Evolutionary conservation across 108 stramenopile genomes (phyloP).

Genomic region (Stephanodiscus minutulus): DNA sequence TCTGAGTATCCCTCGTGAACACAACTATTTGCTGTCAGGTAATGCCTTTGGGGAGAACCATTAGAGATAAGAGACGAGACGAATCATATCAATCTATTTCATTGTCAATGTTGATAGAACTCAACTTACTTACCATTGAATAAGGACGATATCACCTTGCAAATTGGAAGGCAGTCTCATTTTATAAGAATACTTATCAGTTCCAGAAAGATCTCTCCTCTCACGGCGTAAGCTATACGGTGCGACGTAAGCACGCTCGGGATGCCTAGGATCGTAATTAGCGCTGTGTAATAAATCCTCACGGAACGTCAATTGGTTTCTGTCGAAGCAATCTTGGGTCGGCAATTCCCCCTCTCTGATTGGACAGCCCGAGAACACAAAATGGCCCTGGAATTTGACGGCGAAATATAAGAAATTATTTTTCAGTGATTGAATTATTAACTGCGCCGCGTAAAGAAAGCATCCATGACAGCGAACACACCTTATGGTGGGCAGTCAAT

Average conservation of each 20-base stretch:
- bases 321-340: conserved; percentile 64
- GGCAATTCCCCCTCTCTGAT: conserved; percentile 42
- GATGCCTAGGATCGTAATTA: conserved; percentile 52
- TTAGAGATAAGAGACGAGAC: background rate
- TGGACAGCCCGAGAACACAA: conserved; percentile 58
- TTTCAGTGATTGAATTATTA: too few species aligned
- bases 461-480: too few species aligned
- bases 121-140: conserved; percentile 58
- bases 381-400: conserved; percentile 42
- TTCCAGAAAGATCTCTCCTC: background rate
- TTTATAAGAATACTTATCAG: conserved; percentile 11
- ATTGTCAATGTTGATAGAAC: background rate
- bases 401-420: too few species aligned
- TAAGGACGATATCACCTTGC: conserved; percentile 58
- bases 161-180: conserved; percentile 56
- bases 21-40: conserved; percentile 52
- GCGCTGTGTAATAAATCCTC: conserved; percentile 53
- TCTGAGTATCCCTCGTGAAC: conserved; percentile 37
- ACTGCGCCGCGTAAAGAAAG: too few species aligned
- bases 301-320: conserved; percentile 56
- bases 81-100: background rate
- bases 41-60: conserved; percentile 24
- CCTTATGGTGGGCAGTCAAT: conserved; percentile 60
- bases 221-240: conserved; percentile 3
- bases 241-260: conserved; percentile 64